These are phyloP conservation scores for Daedaleopsis sinensis DNA, from an alignment of 768 basidiomycete species.

Conservation along the genomic window DNA sequence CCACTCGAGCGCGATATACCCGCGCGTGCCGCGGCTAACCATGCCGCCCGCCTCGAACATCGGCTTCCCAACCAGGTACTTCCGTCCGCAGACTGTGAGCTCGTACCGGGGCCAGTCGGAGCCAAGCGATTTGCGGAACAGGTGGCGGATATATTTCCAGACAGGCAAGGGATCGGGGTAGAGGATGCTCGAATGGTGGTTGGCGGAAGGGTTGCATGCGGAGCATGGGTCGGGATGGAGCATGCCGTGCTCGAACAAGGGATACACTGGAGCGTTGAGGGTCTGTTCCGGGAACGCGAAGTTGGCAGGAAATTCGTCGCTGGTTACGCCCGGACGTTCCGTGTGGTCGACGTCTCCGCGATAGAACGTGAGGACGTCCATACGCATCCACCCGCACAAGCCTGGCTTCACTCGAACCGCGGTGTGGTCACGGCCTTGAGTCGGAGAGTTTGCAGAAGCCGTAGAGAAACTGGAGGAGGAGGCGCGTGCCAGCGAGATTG, in stretches of 20 bases:
- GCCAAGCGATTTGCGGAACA: too few species aligned
- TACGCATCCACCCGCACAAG: neutral
- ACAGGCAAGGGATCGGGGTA: too few species aligned
- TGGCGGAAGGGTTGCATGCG: too few species aligned
- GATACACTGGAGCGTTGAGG: neutral
- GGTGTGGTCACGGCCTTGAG: neutral
- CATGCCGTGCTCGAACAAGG: too few species aligned
- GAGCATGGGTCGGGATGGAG: too few species aligned
- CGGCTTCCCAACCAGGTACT: conserved; percentile 4
- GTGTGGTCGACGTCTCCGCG: neutral
- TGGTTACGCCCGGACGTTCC: neutral
- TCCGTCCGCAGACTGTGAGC: neutral
- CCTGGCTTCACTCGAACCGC: neutral
- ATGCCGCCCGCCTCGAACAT: neutral
- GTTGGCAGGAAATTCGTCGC: neutral
- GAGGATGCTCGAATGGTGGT: too few species aligned
- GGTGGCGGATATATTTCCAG: too few species aligned
- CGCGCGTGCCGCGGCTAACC: conserved; percentile 8
- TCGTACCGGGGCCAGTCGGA: neutral
- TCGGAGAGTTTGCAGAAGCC: neutral
- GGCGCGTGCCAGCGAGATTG: neutral
- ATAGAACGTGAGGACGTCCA: neutral
- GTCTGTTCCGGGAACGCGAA: neutral
- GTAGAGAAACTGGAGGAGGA: neutral
- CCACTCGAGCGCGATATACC: conserved; percentile 19